Evolutionary conservation across 2,329 filamentous ascomycete species (phyloP), one percentile per base, ranked within the genome.

Genomic region (Aspergillus brasiliensis): DNA sequence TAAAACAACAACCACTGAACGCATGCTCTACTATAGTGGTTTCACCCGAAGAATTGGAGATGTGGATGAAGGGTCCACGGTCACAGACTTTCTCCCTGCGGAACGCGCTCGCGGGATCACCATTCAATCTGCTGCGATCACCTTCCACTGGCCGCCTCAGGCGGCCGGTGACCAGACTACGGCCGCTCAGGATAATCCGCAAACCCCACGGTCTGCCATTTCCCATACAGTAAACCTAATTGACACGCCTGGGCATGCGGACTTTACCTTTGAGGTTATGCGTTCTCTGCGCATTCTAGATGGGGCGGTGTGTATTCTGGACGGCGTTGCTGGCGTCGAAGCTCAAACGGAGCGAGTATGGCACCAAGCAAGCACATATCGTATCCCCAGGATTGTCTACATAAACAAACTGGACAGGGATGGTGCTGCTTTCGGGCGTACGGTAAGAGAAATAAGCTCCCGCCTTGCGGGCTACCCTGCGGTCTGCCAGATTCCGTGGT

Each of bases 1-100:
- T 8, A 99, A 99, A 82, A 99, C 95, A 1, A 98, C 95, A 0
- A 99, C 95, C 0, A 98, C 95, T 3, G 95, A 99, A 86, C 92
- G 95, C 60, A 98, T 98, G 94, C 89, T 99, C 71, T 98, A 92
- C 73, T 97, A 97, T 72, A 96, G 92, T 74, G 94, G 95, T 51
- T 88, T 93, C 63, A 96, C 93, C 8, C 84, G 91, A 65, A 84
- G 93, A 75, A 87, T 97, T 71, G 95, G 95, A 79, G 93, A 97
- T 76, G 95, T 99, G 64, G 94, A 98, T 70, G 90, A 96, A 76
- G 95, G 95, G 38, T 97, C 96, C 65, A 98, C 95, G 3, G 92
- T 97, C 7, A 99, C 95, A 2, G 95, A 99, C 77, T 99, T 98
- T 68, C 84, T 99, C 6, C 94, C 95, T 6, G 88, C 96, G 64